A percentile compares a stretch with the other conserved stretches of the same genome.
Conservation (phyloP, 805 yeast genomes). For the Candida ficus region DNA sequence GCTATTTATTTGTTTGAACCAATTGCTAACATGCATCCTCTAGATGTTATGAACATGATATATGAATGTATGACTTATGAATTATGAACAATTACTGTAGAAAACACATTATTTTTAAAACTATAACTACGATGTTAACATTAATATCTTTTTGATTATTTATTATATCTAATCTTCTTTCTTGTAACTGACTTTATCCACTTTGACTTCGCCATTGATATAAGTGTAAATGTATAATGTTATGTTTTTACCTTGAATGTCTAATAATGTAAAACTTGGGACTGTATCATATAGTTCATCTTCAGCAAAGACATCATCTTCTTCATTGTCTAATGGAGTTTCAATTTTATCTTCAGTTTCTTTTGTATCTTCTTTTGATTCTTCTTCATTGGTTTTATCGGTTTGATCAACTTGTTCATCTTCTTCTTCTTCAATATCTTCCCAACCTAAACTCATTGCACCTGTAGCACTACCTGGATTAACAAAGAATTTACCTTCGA, state of each 20-base stretch:
- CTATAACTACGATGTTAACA: too few species aligned
- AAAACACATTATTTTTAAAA: too few species aligned
- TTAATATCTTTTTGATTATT: background rate
- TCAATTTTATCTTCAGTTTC: constrained; percentile 1
- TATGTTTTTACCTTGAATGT: constrained; percentile 73
- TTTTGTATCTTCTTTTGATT: constrained; percentile 20
- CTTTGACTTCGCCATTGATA: constrained; percentile 78
- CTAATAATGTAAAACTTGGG: constrained; percentile 87
- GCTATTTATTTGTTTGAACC: too few species aligned
- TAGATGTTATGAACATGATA: too few species aligned
- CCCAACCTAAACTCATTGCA: constrained; percentile 67
- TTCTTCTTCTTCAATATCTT: constrained; percentile 44
- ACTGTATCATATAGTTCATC: constrained; percentile 28
- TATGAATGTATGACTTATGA: too few species aligned
- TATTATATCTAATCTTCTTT: constrained; percentile 36
- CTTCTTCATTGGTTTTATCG: too few species aligned
- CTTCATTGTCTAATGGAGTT: constrained; percentile 12
- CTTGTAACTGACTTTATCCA: constrained; percentile 75
- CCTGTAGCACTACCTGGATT: constrained; percentile 98
- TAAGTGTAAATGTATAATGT: constrained; percentile 82
- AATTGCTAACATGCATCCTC: too few species aligned
- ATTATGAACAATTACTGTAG: too few species aligned
- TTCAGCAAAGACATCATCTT: constrained; percentile 20
- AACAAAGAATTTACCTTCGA: constrained; percentile 90
- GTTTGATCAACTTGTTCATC: constrained; percentile 29